Percentiles rank a stretch among this genome's conserved stretches.
These are phyloP conservation scores for Raffaelea ambrosiae DNA, from an alignment of 2,329 filamentous ascomycete genomes.

Conservation along the genomic window DNA sequence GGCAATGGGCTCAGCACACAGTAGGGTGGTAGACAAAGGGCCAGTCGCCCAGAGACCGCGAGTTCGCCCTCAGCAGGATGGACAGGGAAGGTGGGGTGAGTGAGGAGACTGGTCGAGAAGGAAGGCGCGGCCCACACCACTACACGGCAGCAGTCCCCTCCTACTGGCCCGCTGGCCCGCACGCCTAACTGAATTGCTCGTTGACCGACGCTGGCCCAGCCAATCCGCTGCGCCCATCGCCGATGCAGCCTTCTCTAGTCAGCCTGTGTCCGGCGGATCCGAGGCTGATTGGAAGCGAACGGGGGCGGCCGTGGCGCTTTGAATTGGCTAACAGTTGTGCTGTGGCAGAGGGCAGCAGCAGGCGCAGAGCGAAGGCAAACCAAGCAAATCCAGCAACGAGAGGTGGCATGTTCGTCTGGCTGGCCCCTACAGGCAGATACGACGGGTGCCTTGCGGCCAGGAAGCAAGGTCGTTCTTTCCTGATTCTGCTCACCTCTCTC, in stretches of 20 bases:
- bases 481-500: too few relatives aligned
- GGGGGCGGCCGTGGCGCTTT: too few relatives aligned
- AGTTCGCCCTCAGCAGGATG: background rate
- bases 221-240: slow-evolving; percentile 5
- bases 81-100: slow-evolving; percentile 2
- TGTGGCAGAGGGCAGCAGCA: too few relatives aligned
- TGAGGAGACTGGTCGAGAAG: slow-evolving; percentile 1
- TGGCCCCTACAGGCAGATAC: too few relatives aligned
- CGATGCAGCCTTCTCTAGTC: slow-evolving; percentile 6
- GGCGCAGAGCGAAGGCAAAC: too few relatives aligned
- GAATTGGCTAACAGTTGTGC: too few relatives aligned
- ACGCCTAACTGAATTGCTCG: background rate
- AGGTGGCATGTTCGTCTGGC: too few relatives aligned
- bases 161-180: background rate
- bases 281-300: slow-evolving; percentile 3
- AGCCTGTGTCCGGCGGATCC: slow-evolving; percentile 10
- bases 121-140: slow-evolving; percentile 9
- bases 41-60: background rate
- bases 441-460: too few relatives aligned
- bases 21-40: background rate
- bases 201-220: slow-evolving; percentile 1
- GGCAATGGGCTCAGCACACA: slow-evolving; percentile 4
- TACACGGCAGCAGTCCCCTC: background rate
- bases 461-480: too few relatives aligned
- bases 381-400: too few relatives aligned